These are phyloP conservation scores for Yamadazyma takamatsuzukensis DNA, from an alignment of 805 yeast genomes.

Conservation along the genomic window DNA sequence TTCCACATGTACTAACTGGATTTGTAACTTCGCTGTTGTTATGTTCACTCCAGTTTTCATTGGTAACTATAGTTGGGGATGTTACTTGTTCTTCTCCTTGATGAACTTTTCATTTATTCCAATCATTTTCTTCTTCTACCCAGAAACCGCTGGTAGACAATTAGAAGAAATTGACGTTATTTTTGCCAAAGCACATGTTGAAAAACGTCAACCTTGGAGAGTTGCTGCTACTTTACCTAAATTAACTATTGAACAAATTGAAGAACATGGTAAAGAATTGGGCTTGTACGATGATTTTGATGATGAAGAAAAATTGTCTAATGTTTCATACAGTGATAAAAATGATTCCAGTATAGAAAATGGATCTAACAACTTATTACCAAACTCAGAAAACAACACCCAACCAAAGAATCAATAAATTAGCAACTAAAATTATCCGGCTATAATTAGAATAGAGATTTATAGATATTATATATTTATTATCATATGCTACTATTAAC, in stretches of 20 bases:
- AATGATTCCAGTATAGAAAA: constrained; percentile 1
- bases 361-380: no score
- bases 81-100: constrained; percentile 38
- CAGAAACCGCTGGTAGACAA: constrained; percentile 41
- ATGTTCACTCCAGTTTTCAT: constrained; percentile 45
- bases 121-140: constrained; percentile 40
- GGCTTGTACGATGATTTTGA: constrained; percentile 50
- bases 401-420: no score
- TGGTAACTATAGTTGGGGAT: constrained; percentile 34
- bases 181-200: constrained; percentile 56
- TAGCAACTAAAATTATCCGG: no score
- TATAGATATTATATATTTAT: no score
- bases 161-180: constrained; percentile 52
- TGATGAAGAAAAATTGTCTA: constrained; percentile 5
- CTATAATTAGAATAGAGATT: no score
- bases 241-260: constrained; percentile 51
- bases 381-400: no score
- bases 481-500: no score
- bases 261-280: constrained; percentile 52
- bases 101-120: constrained; percentile 36
- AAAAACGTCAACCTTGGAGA: constrained; percentile 54
- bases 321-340: constrained; percentile 2
- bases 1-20: constrained; percentile 44
- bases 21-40: constrained; percentile 41
- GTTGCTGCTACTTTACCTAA: constrained; percentile 63